phyloP scores from a whole-genome alignment of 306 rosid species.

The Canavalia ensiformis region DNA sequence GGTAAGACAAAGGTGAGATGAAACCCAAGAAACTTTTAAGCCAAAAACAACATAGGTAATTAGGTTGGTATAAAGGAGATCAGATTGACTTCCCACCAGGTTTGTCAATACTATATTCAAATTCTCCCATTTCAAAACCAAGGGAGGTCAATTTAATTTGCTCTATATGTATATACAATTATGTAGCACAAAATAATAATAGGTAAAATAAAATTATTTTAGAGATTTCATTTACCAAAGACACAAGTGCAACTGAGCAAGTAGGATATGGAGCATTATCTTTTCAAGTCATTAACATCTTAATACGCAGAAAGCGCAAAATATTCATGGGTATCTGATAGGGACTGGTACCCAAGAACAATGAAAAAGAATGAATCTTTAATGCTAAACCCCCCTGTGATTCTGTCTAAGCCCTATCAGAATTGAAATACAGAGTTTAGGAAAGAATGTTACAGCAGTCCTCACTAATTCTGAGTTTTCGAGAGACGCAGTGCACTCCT shows the following conservation, averaged over 20 bases:
- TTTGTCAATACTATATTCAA: constrained; percentile 36
- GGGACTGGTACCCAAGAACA: too few relatives aligned
- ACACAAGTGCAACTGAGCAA: constrained; percentile 25
- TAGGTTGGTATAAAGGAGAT: constrained; percentile 13
- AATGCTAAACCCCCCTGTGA: too few relatives aligned
- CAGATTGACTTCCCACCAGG: not conserved
- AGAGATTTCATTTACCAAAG: not conserved
- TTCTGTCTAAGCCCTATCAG: too few relatives aligned
- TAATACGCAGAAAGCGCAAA: constrained; percentile 3
- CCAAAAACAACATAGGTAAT: constrained; percentile 22
- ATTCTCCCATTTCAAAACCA: constrained; percentile 29
- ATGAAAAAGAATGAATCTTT: too few relatives aligned
- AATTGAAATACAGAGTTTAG: too few relatives aligned
- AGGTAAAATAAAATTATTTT: not conserved
- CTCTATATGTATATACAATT: constrained; percentile 14
- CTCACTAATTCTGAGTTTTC: too few relatives aligned
- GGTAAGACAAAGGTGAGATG: constrained; percentile 33
- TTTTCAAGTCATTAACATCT: not conserved
- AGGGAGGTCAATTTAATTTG: constrained; percentile 32
- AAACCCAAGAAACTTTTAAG: constrained; percentile 31
- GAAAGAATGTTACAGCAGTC: too few relatives aligned
- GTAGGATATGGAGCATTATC: constrained; percentile 1
- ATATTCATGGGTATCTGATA: not conserved
- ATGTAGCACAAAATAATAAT: not conserved
- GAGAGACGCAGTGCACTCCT: too few relatives aligned